These are phyloP conservation scores for Candida andamanensis DNA, from an alignment of 805 yeast species.

Conservation along the genomic window DNA sequence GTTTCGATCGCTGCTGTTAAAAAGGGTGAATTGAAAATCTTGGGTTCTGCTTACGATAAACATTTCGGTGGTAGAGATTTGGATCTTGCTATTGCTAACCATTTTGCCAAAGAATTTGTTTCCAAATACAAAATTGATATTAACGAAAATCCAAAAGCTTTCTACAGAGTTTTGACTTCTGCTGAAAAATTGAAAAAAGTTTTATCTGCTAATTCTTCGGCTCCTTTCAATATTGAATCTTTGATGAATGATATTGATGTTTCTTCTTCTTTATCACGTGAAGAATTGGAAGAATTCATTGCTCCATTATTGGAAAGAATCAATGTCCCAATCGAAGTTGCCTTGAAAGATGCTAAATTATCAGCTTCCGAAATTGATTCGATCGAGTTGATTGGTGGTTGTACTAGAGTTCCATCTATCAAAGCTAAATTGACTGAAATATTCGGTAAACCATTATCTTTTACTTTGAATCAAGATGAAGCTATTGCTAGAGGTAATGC, in stretches of 20 bases:
- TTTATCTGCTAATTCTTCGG: slow-evolving; percentile 89
- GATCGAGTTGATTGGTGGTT: slow-evolving; percentile 96
- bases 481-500: slow-evolving; percentile 99
- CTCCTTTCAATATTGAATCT: slow-evolving; percentile 93
- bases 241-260: slow-evolving; percentile 97
- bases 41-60: slow-evolving; percentile 90
- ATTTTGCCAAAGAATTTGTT: slow-evolving; percentile 90
- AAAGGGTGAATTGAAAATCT: slow-evolving; percentile 91
- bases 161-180: slow-evolving; percentile 85
- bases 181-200: slow-evolving; percentile 94
- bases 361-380: slow-evolving; percentile 73
- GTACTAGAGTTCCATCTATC: slow-evolving; percentile 93
- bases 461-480: slow-evolving; percentile 98
- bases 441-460: slow-evolving; percentile 81
- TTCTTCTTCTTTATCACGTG: slow-evolving; percentile 81
- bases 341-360: slow-evolving; percentile 76
- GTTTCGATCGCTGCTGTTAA: slow-evolving; percentile 86
- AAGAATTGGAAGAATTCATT: slow-evolving; percentile 86
- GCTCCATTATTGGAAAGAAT: slow-evolving; percentile 76
- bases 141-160: slow-evolving; percentile 88
- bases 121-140: slow-evolving; percentile 91
- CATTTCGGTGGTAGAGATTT: slow-evolving; percentile 98
- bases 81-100: slow-evolving; percentile 89
- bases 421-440: slow-evolving; percentile 75
- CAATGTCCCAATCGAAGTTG: slow-evolving; percentile 70